Conservation (phyloP, 176 grass and related monocot species). For the Hsuehochloa calcarea region DNA sequence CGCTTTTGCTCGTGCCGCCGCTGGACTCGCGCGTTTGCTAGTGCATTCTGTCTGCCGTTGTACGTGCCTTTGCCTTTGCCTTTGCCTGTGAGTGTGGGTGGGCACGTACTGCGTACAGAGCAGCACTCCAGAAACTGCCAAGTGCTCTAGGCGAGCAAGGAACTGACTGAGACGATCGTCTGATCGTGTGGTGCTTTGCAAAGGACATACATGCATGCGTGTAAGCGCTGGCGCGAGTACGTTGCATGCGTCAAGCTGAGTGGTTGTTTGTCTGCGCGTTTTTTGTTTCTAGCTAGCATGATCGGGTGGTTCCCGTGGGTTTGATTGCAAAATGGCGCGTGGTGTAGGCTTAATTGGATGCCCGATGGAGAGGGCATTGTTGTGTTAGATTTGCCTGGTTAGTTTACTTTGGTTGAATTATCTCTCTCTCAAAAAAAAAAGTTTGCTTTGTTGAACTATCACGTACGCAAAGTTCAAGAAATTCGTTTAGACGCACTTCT, state of each 20-base stretch:
- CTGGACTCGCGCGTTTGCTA: not conserved
- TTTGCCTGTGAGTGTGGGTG: not conserved
- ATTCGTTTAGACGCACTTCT: not conserved
- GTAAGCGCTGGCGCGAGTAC: slow-evolving; percentile 3
- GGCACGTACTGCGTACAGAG: not conserved
- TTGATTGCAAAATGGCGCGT: not conserved
- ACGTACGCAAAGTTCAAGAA: not conserved
- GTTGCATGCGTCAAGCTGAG: not conserved
- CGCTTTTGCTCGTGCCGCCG: not conserved
- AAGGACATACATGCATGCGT: slow-evolving; percentile 21
- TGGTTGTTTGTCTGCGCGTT: not conserved
- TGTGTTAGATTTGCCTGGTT: too few species aligned
- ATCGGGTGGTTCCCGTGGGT: not conserved
- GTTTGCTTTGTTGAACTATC: too few species aligned
- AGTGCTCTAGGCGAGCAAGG: not conserved
- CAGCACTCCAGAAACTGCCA: not conserved
- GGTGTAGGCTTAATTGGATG: too few species aligned
- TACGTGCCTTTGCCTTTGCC: not conserved
- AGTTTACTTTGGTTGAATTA: too few species aligned
- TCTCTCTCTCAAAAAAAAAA: too few species aligned
- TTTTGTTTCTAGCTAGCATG: not conserved
- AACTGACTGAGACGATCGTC: not conserved
- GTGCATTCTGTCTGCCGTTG: not conserved
- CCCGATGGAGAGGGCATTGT: too few species aligned
- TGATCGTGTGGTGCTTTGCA: not conserved